These are phyloP conservation scores for Cocos nucifera DNA, from an alignment of 176 grass and related monocot species.

Conservation along the genomic window DNA sequence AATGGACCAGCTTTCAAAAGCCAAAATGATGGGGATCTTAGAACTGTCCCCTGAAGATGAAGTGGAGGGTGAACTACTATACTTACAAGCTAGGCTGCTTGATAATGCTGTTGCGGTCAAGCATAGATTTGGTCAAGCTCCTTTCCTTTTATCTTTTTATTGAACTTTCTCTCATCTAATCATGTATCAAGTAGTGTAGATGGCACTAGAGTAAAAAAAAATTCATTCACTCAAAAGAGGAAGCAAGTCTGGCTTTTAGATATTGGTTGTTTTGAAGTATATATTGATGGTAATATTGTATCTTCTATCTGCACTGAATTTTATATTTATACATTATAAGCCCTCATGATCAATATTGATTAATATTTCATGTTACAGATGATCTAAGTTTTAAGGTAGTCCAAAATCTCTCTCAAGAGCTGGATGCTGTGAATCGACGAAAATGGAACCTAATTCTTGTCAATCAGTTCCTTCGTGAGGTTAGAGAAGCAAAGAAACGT, in stretches of 20 bases:
- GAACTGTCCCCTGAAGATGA: conserved; percentile 87
- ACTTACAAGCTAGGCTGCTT: conserved; percentile 81
- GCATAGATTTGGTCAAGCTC: conserved; percentile 59
- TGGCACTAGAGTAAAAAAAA: no score
- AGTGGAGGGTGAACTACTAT: conserved; percentile 86
- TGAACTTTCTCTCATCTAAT: conserved; percentile 4
- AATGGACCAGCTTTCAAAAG: conserved; percentile 41
- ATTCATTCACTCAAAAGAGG: no score
- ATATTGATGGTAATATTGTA: no score
- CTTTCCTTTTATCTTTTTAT: conserved; percentile 4
- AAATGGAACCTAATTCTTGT: conserved; percentile 95
- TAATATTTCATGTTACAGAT: conserved; percentile 30
- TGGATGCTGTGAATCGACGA: conserved; percentile 53
- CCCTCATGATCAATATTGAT: no score
- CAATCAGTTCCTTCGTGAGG: conserved; percentile 85
- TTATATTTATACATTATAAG: no score
- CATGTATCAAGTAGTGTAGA: neutral
- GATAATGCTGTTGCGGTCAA: conserved; percentile 59
- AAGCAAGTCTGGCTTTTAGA: no score
- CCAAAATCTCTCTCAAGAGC: conserved; percentile 59
- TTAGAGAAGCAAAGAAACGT: conserved; percentile 92
- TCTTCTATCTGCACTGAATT: no score
- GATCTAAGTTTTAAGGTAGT: conserved; percentile 64
- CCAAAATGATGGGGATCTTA: conserved; percentile 46
- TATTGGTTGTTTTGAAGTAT: no score